These are phyloP conservation scores for Rubia peregrina DNA, from an alignment of 305 asterid genomes.

Conservation along the genomic window DNA sequence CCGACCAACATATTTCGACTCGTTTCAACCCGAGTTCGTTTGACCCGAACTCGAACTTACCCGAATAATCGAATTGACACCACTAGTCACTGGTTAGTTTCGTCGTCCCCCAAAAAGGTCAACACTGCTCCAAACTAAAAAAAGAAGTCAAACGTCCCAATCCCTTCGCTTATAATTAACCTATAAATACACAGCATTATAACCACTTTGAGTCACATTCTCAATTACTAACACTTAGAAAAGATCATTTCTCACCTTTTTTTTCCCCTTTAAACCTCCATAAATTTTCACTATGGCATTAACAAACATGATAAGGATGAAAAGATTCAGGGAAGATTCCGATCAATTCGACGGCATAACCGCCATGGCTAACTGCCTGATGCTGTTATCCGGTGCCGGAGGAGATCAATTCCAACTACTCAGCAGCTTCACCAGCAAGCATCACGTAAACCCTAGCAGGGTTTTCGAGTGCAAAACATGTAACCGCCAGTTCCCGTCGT, in stretches of 20 bases:
- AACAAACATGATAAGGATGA: conserved; percentile 7
- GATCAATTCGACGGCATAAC: conserved; percentile 15
- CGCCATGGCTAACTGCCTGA: conserved; percentile 30
- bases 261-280: too few relatives aligned
- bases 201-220: background rate
- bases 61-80: too few relatives aligned
- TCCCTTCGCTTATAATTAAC: background rate
- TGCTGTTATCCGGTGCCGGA: conserved; percentile 23
- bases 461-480: conserved; percentile 39
- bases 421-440: background rate
- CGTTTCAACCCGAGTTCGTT: too few relatives aligned
- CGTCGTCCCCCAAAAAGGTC: conserved; percentile 17
- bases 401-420: background rate
- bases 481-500: conserved; percentile 34
- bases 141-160: conserved; percentile 16
- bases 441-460: background rate
- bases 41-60: too few relatives aligned
- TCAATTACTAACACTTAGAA: background rate
- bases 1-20: too few relatives aligned
- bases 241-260: background rate
- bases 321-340: conserved; percentile 6
- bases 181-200: conserved; percentile 16
- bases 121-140: background rate
- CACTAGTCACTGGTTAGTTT: conserved; percentile 13
- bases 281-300: background rate